phyloP scores from a whole-genome alignment of 805 yeast species.

The Wickerhamomyces hampshirensis region DNA sequence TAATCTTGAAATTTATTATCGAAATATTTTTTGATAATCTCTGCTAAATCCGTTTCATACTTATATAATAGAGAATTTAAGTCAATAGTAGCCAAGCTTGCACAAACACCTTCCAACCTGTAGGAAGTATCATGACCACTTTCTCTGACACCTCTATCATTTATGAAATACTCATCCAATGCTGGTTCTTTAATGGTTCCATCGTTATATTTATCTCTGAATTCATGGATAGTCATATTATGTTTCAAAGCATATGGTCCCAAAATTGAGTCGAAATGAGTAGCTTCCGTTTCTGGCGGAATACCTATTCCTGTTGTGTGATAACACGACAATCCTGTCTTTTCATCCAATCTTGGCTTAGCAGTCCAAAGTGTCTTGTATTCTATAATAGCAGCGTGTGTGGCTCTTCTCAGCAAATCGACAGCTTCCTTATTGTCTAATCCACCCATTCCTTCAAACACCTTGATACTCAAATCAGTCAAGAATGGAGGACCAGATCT shows the following conservation, averaged over 20 bases:
- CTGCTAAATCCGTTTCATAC: slow-evolving; percentile 83
- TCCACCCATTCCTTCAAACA: slow-evolving; percentile 55
- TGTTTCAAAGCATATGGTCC: slow-evolving; percentile 65
- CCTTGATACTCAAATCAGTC: slow-evolving; percentile 82
- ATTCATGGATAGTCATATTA: slow-evolving; percentile 51
- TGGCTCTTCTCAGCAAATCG: slow-evolving; percentile 60
- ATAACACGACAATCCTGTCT: slow-evolving; percentile 80
- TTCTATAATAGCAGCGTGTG: slow-evolving; percentile 80
- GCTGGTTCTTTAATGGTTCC: slow-evolving; percentile 66
- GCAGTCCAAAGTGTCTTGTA: slow-evolving; percentile 77
- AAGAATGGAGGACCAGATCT: slow-evolving; percentile 96
- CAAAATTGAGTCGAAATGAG: slow-evolving; percentile 75
- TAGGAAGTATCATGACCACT: slow-evolving; percentile 95
- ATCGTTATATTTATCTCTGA: slow-evolving; percentile 63
- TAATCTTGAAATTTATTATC: slow-evolving; percentile 38
- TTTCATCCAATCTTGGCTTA: slow-evolving; percentile 65
- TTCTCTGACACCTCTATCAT: slow-evolving; percentile 93
- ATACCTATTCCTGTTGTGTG: slow-evolving; percentile 90
- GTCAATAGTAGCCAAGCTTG: slow-evolving; percentile 86
- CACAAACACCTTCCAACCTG: slow-evolving; percentile 85
- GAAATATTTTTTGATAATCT: slow-evolving; percentile 52
- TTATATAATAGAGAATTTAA: slow-evolving; percentile 81
- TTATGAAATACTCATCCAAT: slow-evolving; percentile 83
- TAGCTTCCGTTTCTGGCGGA: slow-evolving; percentile 93
- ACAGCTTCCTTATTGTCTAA: slow-evolving; percentile 43